phyloP scores from a whole-genome alignment of 495 filamentous ascomycete genomes.

The Penicillium cinerascens region DNA sequence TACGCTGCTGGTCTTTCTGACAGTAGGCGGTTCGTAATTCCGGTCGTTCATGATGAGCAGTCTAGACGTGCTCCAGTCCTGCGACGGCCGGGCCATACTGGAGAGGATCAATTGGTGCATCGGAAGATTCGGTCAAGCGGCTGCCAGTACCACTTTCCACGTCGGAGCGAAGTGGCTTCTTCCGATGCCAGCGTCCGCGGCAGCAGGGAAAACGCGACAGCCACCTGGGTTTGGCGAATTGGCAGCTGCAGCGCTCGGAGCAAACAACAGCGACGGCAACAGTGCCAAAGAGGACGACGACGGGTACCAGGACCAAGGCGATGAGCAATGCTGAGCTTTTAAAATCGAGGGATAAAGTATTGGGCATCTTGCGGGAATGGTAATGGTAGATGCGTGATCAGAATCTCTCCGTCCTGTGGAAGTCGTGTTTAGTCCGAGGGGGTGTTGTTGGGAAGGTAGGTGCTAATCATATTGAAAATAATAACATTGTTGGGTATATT shows the following conservation, averaged over 20 bases:
- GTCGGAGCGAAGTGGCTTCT: slow-evolving; percentile 20
- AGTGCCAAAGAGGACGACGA: slow-evolving; percentile 41
- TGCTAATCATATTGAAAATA: slow-evolving; percentile 2
- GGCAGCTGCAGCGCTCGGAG: slow-evolving; percentile 35
- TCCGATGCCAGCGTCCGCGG: slow-evolving; percentile 6
- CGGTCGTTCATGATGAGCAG: slow-evolving; percentile 6
- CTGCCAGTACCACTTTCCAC: slow-evolving; percentile 13
- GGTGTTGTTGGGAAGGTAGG: neutral
- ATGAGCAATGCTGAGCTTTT: slow-evolving; percentile 42
- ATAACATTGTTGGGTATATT: slow-evolving; percentile 22
- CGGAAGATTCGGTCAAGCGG: slow-evolving; percentile 19
- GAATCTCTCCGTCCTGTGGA: neutral
- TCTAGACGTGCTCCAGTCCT: slow-evolving; percentile 22
- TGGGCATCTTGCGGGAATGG: slow-evolving; percentile 25
- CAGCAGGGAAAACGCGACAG: slow-evolving; percentile 4
- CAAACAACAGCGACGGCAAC: slow-evolving; percentile 47
- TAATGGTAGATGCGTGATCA: slow-evolving; percentile 4
- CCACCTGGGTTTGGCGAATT: slow-evolving; percentile 10
- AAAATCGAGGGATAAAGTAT: slow-evolving; percentile 29
- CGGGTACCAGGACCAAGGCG: slow-evolving; percentile 54
- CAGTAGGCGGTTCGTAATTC: slow-evolving; percentile 8
- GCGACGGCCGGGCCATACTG: slow-evolving; percentile 16
- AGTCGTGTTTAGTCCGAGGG: neutral
- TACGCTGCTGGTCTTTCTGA: slow-evolving; percentile 1
- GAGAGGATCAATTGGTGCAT: slow-evolving; percentile 10